Evolutionary conservation across 495 filamentous ascomycete species (phyloP).

Genomic region (Pseudotulostoma volvatum): DNA sequence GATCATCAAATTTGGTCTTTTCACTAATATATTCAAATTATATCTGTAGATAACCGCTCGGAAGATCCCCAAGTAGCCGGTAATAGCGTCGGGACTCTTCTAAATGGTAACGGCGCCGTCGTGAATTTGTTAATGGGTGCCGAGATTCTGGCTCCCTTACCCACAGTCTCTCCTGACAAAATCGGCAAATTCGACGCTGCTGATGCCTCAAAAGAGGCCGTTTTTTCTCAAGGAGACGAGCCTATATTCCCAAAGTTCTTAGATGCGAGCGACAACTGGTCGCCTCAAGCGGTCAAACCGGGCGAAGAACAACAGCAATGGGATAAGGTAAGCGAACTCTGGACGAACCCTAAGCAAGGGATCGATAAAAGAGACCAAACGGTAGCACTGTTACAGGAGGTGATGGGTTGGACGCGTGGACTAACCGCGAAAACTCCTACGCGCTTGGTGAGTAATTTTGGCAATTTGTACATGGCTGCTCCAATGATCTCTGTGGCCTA

Average conservation of each 20-base stretch:
- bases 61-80: not conserved
- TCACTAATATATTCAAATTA: not conserved
- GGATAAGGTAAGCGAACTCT: not conserved
- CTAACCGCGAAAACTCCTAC: not conserved
- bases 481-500: not conserved
- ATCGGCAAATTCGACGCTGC: not conserved
- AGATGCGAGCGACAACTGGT: not conserved
- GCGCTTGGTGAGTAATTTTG: not conserved
- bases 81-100: not conserved
- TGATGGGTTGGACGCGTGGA: not conserved
- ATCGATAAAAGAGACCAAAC: not conserved
- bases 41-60: not conserved
- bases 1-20: not conserved
- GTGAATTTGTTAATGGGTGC: not conserved
- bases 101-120: not conserved
- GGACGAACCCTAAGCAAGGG: not conserved
- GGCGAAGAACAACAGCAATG: not conserved
- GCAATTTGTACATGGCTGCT: not conserved
- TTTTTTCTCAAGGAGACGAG: not conserved
- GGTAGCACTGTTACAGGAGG: not conserved
- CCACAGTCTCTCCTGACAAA: not conserved
- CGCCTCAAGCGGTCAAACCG: too few relatives aligned
- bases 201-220: not conserved
- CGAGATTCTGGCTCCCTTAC: not conserved
- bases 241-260: not conserved